These are phyloP conservation scores for Manihot esculenta DNA, from an alignment of 441 rosid genomes.

Conservation along the genomic window DNA sequence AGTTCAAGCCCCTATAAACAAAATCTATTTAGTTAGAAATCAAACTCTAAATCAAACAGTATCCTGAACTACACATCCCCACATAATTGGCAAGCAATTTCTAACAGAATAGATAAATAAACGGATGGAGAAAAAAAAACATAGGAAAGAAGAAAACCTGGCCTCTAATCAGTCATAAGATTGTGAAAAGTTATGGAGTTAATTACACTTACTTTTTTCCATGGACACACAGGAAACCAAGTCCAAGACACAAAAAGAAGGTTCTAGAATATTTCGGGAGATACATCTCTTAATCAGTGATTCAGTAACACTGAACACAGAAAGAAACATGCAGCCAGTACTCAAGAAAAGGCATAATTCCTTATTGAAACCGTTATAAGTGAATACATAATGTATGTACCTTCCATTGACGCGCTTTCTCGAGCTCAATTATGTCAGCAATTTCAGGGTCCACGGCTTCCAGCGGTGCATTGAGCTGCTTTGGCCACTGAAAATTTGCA, in stretches of 20 bases:
- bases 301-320: too few species aligned
- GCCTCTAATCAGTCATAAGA: too few species aligned
- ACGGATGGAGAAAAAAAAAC: neutral
- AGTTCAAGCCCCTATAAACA: constrained; percentile 78
- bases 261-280: too few species aligned
- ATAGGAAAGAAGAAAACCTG: too few species aligned
- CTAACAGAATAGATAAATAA: neutral
- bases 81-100: neutral
- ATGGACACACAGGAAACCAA: neutral
- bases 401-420: constrained; percentile 99
- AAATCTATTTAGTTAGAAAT: constrained; percentile 3
- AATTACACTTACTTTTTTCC: too few species aligned
- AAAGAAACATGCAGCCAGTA: neutral
- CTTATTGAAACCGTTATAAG: neutral
- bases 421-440: constrained; percentile 92
- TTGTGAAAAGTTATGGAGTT: too few species aligned
- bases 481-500: constrained; percentile 70
- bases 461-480: constrained; percentile 85
- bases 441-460: constrained; percentile 91
- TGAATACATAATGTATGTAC: constrained; percentile 26
- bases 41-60: neutral
- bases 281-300: too few species aligned
- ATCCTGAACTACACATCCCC: neutral
- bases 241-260: too few species aligned
- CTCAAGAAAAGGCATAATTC: neutral